Percentiles rank a stretch among this genome's conserved stretches.
Evolutionary conservation across 2,329 filamentous ascomycete genomes (phyloP).

Genomic region (Pseudogymnoascus sp.): DNA sequence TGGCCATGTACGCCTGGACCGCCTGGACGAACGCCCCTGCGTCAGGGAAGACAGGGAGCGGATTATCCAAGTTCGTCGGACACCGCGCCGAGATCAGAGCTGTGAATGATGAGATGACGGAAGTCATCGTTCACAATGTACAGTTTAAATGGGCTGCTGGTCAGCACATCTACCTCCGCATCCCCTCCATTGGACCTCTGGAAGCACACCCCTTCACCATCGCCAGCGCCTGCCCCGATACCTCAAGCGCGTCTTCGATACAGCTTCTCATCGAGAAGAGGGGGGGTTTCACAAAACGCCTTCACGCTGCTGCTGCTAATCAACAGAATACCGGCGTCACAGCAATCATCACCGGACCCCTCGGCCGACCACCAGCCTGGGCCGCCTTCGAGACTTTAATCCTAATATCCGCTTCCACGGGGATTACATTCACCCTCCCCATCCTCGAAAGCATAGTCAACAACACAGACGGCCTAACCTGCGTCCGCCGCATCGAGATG

Average conservation of each 20-base stretch:
- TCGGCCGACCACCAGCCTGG: conserved; percentile 49
- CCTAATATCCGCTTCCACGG: conserved; percentile 55
- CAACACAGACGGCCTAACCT: conserved; percentile 35
- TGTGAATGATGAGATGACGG: conserved; percentile 46
- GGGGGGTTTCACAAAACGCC: conserved; percentile 48
- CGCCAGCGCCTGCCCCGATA: conserved; percentile 43
- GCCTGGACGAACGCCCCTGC: conserved; percentile 49
- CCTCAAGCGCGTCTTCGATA: conserved; percentile 47
- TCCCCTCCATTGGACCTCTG: conserved; percentile 42
- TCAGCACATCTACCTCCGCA: conserved; percentile 56
- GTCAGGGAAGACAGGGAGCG: conserved; percentile 18
- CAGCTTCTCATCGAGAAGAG: conserved; percentile 53
- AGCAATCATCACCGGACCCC: conserved; percentile 50
- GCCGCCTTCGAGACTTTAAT: conserved; percentile 54
- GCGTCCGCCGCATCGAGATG: conserved; percentile 48
- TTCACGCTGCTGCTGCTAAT: conserved; percentile 42
- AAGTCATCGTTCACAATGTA: conserved; percentile 53
- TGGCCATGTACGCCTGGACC: conserved; percentile 18
- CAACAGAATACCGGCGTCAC: conserved; percentile 32
- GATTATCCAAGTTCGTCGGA: conserved; percentile 38
- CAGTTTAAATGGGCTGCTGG: conserved; percentile 54
- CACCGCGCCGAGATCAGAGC: conserved; percentile 45
- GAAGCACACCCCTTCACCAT: conserved; percentile 59
- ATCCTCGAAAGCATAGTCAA: conserved; percentile 46
- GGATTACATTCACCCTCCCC: conserved; percentile 55